Base-by-base conservation (phyloP, 192 early-diverging fungal genomes). In the Linnemannia elongata region DNA sequence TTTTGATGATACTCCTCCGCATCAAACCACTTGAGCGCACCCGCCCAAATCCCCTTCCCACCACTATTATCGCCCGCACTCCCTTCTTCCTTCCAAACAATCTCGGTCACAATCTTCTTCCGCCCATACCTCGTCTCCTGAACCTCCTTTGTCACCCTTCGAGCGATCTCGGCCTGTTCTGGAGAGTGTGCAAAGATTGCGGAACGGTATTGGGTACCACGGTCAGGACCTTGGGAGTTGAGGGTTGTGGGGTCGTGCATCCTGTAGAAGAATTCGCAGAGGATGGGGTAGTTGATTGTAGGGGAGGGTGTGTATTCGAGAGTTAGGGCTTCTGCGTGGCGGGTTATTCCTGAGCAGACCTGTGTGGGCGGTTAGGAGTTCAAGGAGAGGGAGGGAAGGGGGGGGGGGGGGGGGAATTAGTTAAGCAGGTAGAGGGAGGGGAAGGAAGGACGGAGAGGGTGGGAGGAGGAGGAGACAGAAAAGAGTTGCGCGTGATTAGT, bases 211-310 rank as follows among this genome's bases (percentile, higher is more conserved):
- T 99, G 98, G 9, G 95, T 92, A 4, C 97, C 98, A 24, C 82
- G 55, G 81, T 99, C 97, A 39, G 89, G 90, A 4, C 97, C 97
- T 81, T 98, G 98, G 1, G 91, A 88, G 85, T 96, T 95, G 18
- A 93, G 72, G 24, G 95, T 96, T 2, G 97, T 97, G 0, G 97
- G 96, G 83, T 99, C 96, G 82, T 97, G 94, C 81, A 93, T 93
- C 47, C 91, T 89, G 89, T 94, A 98, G 88, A 98, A 98, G 78
- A 95, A 94, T 69, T 94, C 92, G 17, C 97, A 85, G 7, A 99
- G 91, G 1, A 81, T 82, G 17, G 83, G 88, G 87, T 96, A 99
- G 12, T 91, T 89, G 27, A 97, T 82, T 10, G 88, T 87, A 24
- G 76, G 45, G 7, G 41, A 47, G 6, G 96, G 94, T 73, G 95